Percentiles rank a stretch among this genome's conserved stretches.
These are phyloP conservation scores for Sordariomycetes sp. DNA, from an alignment of 2,329 filamentous ascomycete genomes.

Conservation along the genomic window DNA sequence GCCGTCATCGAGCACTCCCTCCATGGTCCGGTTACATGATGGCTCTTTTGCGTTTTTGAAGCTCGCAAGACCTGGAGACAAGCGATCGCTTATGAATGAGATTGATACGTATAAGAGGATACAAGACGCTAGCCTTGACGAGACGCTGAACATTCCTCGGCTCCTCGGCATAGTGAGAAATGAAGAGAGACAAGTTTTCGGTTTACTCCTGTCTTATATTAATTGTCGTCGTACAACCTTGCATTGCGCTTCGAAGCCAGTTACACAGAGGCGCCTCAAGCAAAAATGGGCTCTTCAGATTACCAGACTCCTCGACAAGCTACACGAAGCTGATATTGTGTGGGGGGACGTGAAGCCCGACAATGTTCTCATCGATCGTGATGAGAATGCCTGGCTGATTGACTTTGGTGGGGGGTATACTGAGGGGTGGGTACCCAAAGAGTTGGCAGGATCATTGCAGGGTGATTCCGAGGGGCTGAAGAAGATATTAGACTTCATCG, in stretches of 20 bases:
- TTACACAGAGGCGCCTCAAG: neutral
- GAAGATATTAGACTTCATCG: constrained; percentile 1
- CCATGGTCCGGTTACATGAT: constrained; percentile 3
- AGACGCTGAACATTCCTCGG: constrained; percentile 5
- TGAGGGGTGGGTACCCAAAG: constrained; percentile 13
- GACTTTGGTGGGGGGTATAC: constrained; percentile 21
- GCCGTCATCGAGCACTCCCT: neutral
- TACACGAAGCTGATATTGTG: constrained; percentile 13
- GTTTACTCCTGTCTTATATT: neutral
- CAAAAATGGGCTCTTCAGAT: constrained; percentile 11
- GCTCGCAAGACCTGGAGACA: constrained; percentile 3
- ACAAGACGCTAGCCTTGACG: constrained; percentile 3
- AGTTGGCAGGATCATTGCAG: constrained; percentile 9
- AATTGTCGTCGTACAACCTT: neutral
- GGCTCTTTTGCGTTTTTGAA: constrained; percentile 4
- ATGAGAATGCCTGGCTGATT: constrained; percentile 17
- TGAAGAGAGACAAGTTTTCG: neutral
- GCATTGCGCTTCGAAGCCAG: neutral
- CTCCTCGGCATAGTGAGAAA: constrained; percentile 6
- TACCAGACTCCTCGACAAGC: constrained; percentile 4
- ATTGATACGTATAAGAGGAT: constrained; percentile 7
- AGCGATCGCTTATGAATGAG: constrained; percentile 3
- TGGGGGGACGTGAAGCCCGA: constrained; percentile 21
- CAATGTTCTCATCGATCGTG: constrained; percentile 18
- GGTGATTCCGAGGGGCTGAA: constrained; percentile 1